Percentiles rank a stretch among this genome's conserved stretches.
phyloP scores from a whole-genome alignment of 1,284 basidiomycete species.

The Trichosporon coremiiforme region DNA sequence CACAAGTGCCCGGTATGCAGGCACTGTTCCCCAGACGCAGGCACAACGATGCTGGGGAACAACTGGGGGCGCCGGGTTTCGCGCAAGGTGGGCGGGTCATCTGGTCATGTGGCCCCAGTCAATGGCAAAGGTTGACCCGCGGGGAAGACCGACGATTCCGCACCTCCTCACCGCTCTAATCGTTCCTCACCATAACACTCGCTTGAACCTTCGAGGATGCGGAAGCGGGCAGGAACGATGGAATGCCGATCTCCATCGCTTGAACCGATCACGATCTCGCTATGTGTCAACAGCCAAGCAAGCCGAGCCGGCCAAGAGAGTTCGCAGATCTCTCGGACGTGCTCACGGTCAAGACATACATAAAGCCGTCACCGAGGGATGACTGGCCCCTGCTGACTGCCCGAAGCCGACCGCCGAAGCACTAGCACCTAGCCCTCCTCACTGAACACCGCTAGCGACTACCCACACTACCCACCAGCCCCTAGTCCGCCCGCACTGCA shows the following conservation, averaged over 20 bases:
- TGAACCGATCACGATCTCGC: background rate
- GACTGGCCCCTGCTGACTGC: background rate
- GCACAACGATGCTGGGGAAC: background rate
- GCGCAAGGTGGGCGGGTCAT: background rate
- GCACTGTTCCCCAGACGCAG: background rate
- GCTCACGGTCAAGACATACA: background rate
- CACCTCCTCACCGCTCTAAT: background rate
- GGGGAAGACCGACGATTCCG: slow-evolving; percentile 3
- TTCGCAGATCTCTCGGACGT: background rate
- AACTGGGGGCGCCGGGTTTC: background rate
- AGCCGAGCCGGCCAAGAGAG: no score
- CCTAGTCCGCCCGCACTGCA: background rate
- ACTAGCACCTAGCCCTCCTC: no score
- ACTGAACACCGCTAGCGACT: no score
- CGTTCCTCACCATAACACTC: background rate
- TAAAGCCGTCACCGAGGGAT: background rate
- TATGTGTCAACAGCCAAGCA: background rate
- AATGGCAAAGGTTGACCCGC: no score
- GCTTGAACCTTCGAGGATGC: background rate
- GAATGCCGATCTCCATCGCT: background rate
- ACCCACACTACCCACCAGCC: no score
- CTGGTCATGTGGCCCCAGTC: background rate
- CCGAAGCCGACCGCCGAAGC: background rate
- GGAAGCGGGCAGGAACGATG: background rate
- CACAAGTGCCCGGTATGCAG: background rate